Conservation (phyloP, 495 filamentous ascomycete genomes). For the Tuber magnatum region DNA sequence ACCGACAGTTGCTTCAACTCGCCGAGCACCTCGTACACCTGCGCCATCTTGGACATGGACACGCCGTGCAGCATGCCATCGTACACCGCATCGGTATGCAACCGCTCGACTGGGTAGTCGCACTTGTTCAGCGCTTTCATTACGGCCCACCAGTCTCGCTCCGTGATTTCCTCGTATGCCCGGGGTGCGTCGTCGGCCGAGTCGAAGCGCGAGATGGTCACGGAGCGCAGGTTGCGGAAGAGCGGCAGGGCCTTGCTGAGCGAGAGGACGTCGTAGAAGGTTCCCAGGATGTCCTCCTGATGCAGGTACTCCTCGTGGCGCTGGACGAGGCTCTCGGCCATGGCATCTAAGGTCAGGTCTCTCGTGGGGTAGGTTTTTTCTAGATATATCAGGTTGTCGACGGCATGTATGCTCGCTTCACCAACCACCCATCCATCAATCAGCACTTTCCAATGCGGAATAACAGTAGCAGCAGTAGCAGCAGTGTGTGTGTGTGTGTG, state of each 20-base stretch:
- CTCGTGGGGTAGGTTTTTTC: neutral
- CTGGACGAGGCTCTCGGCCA: constrained; percentile 18
- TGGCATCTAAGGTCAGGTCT: constrained; percentile 12
- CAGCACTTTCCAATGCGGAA: neutral
- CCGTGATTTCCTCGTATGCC: constrained; percentile 13
- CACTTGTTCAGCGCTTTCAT: constrained; percentile 36
- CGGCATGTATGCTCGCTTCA: neutral
- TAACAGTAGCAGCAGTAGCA: neutral
- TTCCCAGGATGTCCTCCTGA: constrained; percentile 33
- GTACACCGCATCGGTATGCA: constrained; percentile 26
- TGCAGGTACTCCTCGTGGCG: constrained; percentile 26
- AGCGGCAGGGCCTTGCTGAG: constrained; percentile 29
- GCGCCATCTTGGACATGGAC: constrained; percentile 8
- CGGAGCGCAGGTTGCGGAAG: constrained; percentile 25
- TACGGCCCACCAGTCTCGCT: constrained; percentile 32
- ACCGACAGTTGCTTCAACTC: constrained; percentile 18
- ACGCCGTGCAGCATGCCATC: constrained; percentile 16
- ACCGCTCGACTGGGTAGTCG: constrained; percentile 18
- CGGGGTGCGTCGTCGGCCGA: neutral
- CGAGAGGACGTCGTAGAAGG: constrained; percentile 36
- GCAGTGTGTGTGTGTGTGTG: neutral
- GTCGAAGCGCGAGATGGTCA: constrained; percentile 28
- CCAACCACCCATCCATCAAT: neutral
- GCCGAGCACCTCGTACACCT: constrained; percentile 21
- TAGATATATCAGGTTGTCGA: neutral